A percentile compares a stretch with the other conserved stretches of the same genome.
Conservation (phyloP, 2,329 filamentous ascomycete species). For the Ceratocystis albifundus region DNA sequence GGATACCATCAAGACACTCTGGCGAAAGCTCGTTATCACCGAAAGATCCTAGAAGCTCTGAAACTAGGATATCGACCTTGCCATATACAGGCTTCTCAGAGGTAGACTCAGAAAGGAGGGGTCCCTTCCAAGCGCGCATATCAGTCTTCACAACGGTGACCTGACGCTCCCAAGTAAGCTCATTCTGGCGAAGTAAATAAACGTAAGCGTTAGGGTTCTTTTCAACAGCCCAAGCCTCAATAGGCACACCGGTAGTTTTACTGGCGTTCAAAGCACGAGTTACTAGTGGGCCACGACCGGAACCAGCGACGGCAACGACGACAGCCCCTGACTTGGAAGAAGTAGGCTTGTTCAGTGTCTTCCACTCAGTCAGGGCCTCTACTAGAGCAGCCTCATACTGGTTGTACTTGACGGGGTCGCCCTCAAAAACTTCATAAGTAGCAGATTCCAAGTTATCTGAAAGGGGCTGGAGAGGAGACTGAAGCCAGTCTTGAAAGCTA, state of each 20-base stretch:
- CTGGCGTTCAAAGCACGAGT: constrained; percentile 77
- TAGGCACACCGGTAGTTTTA: constrained; percentile 58
- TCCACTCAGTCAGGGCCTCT: constrained; percentile 72
- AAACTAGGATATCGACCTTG: constrained; percentile 84
- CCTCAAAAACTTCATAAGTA: constrained; percentile 97
- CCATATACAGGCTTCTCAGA: constrained; percentile 40
- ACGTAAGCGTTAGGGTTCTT: constrained; percentile 98
- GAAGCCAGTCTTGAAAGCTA: constrained; percentile 80
- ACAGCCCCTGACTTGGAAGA: constrained; percentile 60
- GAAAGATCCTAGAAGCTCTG: constrained; percentile 88
- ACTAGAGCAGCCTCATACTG: constrained; percentile 83
- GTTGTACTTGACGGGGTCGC: constrained; percentile 93
- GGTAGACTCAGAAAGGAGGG: constrained; percentile 39
- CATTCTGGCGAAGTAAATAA: constrained; percentile 76
- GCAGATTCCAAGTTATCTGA: constrained; percentile 95
- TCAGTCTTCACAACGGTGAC: constrained; percentile 91
- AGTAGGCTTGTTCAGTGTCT: constrained; percentile 56
- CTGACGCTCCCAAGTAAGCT: constrained; percentile 62
- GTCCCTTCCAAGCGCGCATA: constrained; percentile 93
- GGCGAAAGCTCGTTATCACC: constrained; percentile 95
- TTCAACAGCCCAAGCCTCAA: constrained; percentile 85
- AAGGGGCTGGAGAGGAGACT: constrained; percentile 85
- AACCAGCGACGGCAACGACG: constrained; percentile 83
- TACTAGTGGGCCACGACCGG: constrained; percentile 83
- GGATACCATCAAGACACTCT: constrained; percentile 91